phyloP scores from a whole-genome alignment of 1,284 basidiomycete genomes.

The Rugosomyces carneus region DNA sequence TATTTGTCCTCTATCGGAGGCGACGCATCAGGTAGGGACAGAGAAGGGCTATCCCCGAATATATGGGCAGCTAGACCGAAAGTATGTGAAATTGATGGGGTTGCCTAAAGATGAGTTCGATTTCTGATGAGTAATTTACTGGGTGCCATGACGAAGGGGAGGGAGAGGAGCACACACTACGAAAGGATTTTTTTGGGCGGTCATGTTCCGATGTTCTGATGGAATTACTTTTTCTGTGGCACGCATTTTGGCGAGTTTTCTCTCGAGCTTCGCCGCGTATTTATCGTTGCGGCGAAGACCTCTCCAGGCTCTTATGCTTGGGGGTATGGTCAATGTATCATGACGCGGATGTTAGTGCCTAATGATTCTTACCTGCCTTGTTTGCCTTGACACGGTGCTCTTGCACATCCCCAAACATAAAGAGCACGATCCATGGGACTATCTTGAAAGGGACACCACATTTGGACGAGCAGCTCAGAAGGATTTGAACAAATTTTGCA shows the following conservation, averaged over 20 bases:
- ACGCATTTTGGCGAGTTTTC: slow-evolving; percentile 31
- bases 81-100: slow-evolving; percentile 23
- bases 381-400: slow-evolving; percentile 61
- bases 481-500: slow-evolving; percentile 66
- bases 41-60: slow-evolving; percentile 38
- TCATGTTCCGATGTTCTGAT: slow-evolving; percentile 29
- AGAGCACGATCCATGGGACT: slow-evolving; percentile 76
- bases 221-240: slow-evolving; percentile 33
- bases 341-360: too few relatives aligned
- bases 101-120: too few relatives aligned
- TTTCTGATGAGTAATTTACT: too few relatives aligned
- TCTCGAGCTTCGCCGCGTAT: slow-evolving; percentile 66
- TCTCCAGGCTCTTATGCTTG: slow-evolving; percentile 73
- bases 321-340: background rate
- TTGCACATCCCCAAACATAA: slow-evolving; percentile 76
- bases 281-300: slow-evolving; percentile 62
- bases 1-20: slow-evolving; percentile 24
- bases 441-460: slow-evolving; percentile 82
- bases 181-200: slow-evolving; percentile 57
- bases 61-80: slow-evolving; percentile 59
- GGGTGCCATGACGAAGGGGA: slow-evolving; percentile 4
- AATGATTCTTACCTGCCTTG: slow-evolving; percentile 70
- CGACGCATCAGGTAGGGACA: slow-evolving; percentile 15
- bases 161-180: slow-evolving; percentile 42
- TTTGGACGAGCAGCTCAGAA: slow-evolving; percentile 75